Conservation (phyloP, 495 filamentous ascomycete species). For the Hypomontagnella submonticulosa region DNA sequence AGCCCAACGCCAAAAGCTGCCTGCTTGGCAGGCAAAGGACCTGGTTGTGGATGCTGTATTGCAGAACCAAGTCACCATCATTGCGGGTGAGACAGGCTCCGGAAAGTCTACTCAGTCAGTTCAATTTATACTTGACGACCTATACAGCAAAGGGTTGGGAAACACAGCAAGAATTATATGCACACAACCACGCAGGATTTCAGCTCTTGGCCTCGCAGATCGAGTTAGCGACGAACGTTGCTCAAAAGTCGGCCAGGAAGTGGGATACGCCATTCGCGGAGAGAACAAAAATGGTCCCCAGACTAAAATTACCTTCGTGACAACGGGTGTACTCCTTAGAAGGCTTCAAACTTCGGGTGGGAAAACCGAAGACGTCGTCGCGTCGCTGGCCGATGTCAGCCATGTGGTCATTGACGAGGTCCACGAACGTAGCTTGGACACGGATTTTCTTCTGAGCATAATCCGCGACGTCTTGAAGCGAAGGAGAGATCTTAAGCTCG, state of each 20-base stretch:
- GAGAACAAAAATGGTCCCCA: conserved; percentile 73
- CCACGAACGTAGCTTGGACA: conserved; percentile 94
- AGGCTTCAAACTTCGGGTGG: conserved; percentile 88
- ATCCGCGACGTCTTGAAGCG: conserved; percentile 82
- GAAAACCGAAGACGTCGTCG: conserved; percentile 77
- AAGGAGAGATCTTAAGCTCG: conserved; percentile 85
- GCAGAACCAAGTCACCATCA: conserved; percentile 87
- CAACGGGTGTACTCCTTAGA: conserved; percentile 93
- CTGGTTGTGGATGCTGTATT: conserved; percentile 78
- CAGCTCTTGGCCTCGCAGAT: conserved; percentile 92
- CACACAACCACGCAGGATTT: conserved; percentile 94
- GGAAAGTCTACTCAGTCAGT: conserved; percentile 98
- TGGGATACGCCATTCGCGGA: conserved; percentile 94
- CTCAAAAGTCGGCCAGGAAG: conserved; percentile 81
- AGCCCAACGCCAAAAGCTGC: conserved; percentile 73
- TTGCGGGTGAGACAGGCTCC: conserved; percentile 95
- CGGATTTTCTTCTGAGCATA: conserved; percentile 90
- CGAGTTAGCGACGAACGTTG: conserved; percentile 94
- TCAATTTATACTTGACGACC: conserved; percentile 93
- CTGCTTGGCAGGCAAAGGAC: conserved; percentile 87
- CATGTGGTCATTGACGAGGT: conserved; percentile 98
- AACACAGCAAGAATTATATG: conserved; percentile 90
- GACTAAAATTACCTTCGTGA: conserved; percentile 95
- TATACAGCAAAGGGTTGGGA: conserved; percentile 81
- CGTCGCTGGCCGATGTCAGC: conserved; percentile 85